phyloP scores from a whole-genome alignment of 345 rosid species.

The Abelmoschus esculentus region DNA sequence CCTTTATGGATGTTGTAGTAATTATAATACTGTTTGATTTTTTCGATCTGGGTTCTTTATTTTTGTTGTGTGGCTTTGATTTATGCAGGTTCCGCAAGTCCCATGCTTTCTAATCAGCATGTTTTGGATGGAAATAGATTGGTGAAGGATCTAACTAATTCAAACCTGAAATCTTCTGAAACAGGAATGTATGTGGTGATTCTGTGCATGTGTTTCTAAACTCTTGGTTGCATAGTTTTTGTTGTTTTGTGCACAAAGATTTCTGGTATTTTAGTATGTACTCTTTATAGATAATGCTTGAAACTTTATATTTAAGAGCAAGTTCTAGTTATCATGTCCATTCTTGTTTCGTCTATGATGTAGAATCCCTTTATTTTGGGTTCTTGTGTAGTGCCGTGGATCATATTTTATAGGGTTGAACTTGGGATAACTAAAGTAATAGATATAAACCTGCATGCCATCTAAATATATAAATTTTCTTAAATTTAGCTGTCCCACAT shows the following conservation, averaged over 20 bases:
- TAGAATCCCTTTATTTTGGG: neutral
- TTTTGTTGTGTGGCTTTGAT: neutral
- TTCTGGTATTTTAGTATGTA: neutral
- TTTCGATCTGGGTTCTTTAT: neutral
- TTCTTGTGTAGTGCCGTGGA: neutral
- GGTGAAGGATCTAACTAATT: slow-evolving; percentile 44
- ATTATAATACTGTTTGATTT: neutral
- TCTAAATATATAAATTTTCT: neutral
- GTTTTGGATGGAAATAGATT: slow-evolving; percentile 57
- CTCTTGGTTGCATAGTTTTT: neutral
- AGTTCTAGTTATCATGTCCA: neutral
- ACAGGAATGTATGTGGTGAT: slow-evolving; percentile 47
- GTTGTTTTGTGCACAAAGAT: neutral
- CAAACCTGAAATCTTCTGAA: slow-evolving; percentile 33
- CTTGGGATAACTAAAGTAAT: neutral
- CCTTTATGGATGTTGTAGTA: neutral
- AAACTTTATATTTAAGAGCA: neutral
- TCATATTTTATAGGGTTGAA: neutral
- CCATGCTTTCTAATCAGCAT: slow-evolving; percentile 68
- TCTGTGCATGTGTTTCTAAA: neutral
- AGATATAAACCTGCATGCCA: neutral
- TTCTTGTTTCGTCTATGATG: neutral
- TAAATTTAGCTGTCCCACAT: neutral
- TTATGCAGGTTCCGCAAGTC: slow-evolving; percentile 70
- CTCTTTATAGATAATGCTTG: neutral